Base-by-base conservation (phyloP, 805 yeast genomes). In the Isabelozyma heimii region DNA sequence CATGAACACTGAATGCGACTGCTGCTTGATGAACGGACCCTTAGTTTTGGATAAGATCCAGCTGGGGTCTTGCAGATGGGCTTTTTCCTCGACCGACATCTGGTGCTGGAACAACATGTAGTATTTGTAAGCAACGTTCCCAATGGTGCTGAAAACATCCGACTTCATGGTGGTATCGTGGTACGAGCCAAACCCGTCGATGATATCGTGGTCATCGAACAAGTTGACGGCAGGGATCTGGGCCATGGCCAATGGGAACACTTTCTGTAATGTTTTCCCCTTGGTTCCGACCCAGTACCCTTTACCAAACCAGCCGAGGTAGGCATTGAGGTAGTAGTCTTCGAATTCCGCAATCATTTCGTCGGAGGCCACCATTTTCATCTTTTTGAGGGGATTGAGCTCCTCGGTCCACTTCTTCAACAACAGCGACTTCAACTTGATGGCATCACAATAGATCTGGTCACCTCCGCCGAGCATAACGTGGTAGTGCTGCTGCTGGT, bases 391-490 rank as follows among this genome's bases (percentile, higher is more conserved):
- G 8, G 83, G 68, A 50, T 76, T 80, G 48, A 72, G 76, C 52
- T 81, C 83, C 27, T 73, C 61, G 27, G 82, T 64, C 97, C 97
- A 91, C 28, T 80, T 63, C 51, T 76, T 64, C 56, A 87, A 80
- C 28, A 73, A 67, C 43, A 76, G 60, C 13, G 85, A 81, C 16
- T 80, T 73, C 16, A 76, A 54, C 64, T 86, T 87, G 56, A 92
- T 83, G 1, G 89, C 76, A 67, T 92, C 99, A 46, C 91, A 83
- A 65, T 92, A 92, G 45, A 92, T 79, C 69, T 92, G 99, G 68
- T 92, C 99, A 30, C 99, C 99, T 46, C 98, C 98, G 27, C 98
- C 98, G 27, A 94, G 73, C 96, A 92, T 91, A 4, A 90, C 97
- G 65, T 92, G 97, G 67, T 89, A 89, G 38, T 80, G 81, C 38